Percentiles rank a stretch among this genome's conserved stretches.
Evolutionary conservation across 805 yeast genomes (phyloP).

Genomic region (Wickerhamomyces bisporus): DNA sequence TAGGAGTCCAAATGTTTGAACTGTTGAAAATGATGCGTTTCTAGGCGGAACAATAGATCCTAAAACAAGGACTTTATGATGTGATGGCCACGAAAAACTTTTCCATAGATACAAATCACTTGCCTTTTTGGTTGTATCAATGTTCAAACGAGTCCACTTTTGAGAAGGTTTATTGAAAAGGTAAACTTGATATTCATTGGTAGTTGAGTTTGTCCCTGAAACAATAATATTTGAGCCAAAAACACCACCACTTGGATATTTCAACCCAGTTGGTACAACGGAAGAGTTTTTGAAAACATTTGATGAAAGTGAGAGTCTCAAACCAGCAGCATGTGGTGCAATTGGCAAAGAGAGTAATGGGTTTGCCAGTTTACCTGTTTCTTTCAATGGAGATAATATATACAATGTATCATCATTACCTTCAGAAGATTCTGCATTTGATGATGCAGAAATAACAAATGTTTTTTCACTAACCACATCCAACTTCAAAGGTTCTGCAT

Average conservation of each 20-base stretch:
- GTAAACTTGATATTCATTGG: conserved; percentile 38
- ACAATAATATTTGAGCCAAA: conserved; percentile 65
- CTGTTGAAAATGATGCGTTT: conserved; percentile 25
- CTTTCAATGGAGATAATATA: conserved; percentile 14
- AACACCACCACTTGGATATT: conserved; percentile 53
- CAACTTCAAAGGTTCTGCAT: conserved; percentile 5
- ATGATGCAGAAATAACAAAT: conserved; percentile 16
- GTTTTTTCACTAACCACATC: conserved; percentile 13
- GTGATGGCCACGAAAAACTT: conserved; percentile 72
- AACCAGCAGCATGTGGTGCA: conserved; percentile 27
- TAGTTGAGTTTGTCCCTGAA: conserved; percentile 51
- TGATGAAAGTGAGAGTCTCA: conserved; percentile 24
- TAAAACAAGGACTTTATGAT: conserved; percentile 60
- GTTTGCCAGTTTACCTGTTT: conserved; percentile 5
- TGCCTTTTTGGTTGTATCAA: conserved; percentile 38
- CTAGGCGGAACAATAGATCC: conserved; percentile 35
- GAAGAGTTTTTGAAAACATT: conserved; percentile 13
- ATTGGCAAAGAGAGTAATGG: conserved; percentile 32
- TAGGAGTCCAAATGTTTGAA: conserved; percentile 40
- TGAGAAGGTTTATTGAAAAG: conserved; percentile 49
- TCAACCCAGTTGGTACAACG: conserved; percentile 42
- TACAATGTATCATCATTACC: conserved; percentile 16
- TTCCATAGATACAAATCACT: conserved; percentile 56
- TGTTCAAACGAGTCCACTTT: conserved; percentile 60
- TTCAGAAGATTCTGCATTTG: conserved; percentile 3